These are phyloP conservation scores for Cornus controversa DNA, from an alignment of 148 eudicot genomes.

Conservation along the genomic window DNA sequence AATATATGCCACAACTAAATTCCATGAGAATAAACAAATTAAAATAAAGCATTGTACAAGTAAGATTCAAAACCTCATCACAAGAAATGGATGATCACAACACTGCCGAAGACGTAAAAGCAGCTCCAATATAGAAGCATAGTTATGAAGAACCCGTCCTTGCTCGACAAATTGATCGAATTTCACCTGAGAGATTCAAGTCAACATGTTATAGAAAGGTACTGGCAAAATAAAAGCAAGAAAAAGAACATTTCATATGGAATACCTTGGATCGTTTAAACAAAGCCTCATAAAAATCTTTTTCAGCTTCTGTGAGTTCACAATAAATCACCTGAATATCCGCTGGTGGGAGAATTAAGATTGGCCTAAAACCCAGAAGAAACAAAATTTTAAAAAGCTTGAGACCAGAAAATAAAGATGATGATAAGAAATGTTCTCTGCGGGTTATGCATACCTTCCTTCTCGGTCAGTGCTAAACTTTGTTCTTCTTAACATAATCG, in stretches of 20 bases:
- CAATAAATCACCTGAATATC: conserved; percentile 82
- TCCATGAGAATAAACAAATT: not conserved
- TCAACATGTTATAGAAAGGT: conserved; percentile 9
- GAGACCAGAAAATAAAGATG: conserved; percentile 1
- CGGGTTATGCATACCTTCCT: conserved; percentile 62
- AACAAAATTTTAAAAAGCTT: not conserved
- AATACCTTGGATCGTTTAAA: conserved; percentile 89
- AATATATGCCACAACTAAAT: not conserved
- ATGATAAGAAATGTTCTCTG: conserved; percentile 1
- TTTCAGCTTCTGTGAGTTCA: conserved; percentile 88
- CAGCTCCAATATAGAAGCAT: conserved; percentile 93
- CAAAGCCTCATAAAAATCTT: conserved; percentile 90
- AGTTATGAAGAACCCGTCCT: conserved; percentile 94
- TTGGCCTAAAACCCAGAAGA: conserved; percentile 58
- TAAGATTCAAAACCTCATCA: conserved; percentile 69
- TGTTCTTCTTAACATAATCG: conserved; percentile 94
- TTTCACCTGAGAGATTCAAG: conserved; percentile 62
- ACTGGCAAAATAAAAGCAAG: conserved; percentile 1
- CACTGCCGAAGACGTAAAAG: conserved; percentile 95
- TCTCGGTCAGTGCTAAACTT: conserved; percentile 77
- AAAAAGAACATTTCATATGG: conserved; percentile 5
- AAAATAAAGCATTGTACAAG: not conserved
- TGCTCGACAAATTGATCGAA: conserved; percentile 96
- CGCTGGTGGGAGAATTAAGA: conserved; percentile 91
- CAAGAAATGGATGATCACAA: conserved; percentile 98